Conservation (phyloP, 306 rosid genomes). For the Cucumis melo region DNA sequence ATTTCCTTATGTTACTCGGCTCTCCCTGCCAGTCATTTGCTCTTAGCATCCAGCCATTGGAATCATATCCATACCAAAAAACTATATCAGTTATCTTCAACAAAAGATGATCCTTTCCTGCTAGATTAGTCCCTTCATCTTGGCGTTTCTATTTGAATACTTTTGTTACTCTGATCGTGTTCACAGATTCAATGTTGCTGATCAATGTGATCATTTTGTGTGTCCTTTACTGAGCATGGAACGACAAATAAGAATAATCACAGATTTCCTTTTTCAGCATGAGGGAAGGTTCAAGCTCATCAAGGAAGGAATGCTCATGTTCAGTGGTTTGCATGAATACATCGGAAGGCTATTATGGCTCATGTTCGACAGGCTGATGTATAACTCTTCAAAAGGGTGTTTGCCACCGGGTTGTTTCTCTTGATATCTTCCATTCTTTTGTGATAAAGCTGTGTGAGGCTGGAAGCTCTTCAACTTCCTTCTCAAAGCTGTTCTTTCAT, state of each 20-base stretch:
- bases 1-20: neutral
- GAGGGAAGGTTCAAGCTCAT: neutral
- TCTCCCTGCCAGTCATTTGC: neutral
- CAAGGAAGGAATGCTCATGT: neutral
- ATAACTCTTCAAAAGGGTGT: neutral
- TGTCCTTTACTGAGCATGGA: neutral
- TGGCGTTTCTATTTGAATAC: neutral
- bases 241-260: neutral
- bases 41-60: neutral
- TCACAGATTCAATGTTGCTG: neutral
- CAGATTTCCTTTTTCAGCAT: neutral
- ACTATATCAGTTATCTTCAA: neutral
- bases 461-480: constrained; percentile 5
- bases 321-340: neutral
- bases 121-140: neutral
- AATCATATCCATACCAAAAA: neutral
- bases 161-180: neutral
- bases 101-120: neutral
- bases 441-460: neutral
- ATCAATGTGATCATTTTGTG: neutral
- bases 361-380: neutral
- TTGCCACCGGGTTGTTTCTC: neutral
- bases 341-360: neutral
- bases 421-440: neutral
- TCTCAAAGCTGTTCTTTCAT: neutral